These are phyloP conservation scores for Remersonia thermophila DNA, from an alignment of 2,329 filamentous ascomycete genomes.

Conservation along the genomic window DNA sequence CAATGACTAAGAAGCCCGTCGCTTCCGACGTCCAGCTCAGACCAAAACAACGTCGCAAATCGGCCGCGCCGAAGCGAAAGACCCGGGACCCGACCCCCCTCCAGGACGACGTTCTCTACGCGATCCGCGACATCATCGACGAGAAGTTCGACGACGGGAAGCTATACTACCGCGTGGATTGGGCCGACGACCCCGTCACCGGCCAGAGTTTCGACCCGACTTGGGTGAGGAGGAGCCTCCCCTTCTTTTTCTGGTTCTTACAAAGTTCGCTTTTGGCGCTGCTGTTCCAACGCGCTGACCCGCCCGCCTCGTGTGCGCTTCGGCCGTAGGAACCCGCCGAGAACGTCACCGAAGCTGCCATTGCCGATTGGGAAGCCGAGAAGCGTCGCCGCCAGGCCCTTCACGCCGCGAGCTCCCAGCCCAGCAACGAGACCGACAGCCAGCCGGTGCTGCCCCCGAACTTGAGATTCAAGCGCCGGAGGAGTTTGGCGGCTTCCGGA, in stretches of 20 bases:
- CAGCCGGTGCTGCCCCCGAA: conserved; percentile 6
- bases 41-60: conserved; percentile 7
- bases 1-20: conserved; percentile 2
- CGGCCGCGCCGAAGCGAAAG: not conserved
- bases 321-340: conserved; percentile 16
- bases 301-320: conserved; percentile 3
- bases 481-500: not conserved
- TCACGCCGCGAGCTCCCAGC: not conserved
- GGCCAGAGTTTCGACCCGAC: conserved; percentile 34
- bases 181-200: conserved; percentile 39
- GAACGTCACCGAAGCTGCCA: conserved; percentile 19
- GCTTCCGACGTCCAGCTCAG: not conserved
- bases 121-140: conserved; percentile 25
- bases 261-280: too few species aligned
- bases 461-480: conserved; percentile 7
- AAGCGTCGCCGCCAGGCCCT: conserved; percentile 9
- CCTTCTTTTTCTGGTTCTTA: not conserved
- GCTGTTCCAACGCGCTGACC: not conserved
- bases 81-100: not conserved
- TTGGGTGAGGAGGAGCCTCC: too few species aligned
- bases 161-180: conserved; percentile 41
- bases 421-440: conserved; percentile 3
- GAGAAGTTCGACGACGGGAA: conserved; percentile 23
- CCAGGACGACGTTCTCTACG: conserved; percentile 16
- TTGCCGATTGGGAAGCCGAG: conserved; percentile 19